Percentiles rank a stretch among this genome's conserved stretches.
Conservation (phyloP, 1,284 basidiomycete species). For the Phaffia rhodozyma region DNA sequence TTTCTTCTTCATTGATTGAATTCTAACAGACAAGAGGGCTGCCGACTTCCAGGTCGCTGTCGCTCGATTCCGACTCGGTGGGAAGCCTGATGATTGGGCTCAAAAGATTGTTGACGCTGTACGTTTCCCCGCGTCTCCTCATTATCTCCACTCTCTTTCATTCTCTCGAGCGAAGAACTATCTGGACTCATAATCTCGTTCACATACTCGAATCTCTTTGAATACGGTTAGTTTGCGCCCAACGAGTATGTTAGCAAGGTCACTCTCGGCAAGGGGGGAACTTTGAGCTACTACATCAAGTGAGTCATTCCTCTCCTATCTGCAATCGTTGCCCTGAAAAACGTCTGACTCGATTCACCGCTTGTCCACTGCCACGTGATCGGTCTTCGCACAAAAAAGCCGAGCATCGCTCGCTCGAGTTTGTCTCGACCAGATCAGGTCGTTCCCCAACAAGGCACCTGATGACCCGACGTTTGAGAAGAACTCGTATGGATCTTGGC, state of each 20-base stretch:
- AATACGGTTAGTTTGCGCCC: slow-evolving; percentile 42
- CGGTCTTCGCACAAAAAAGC: slow-evolving; percentile 21
- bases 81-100: slow-evolving; percentile 68
- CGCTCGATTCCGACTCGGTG: slow-evolving; percentile 76
- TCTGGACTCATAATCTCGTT: neutral
- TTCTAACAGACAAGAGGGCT: slow-evolving; percentile 59
- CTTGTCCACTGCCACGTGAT: neutral
- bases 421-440: slow-evolving; percentile 69
- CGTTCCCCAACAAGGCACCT: slow-evolving; percentile 42
- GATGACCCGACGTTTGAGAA: slow-evolving; percentile 44
- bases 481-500: slow-evolving; percentile 60
- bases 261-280: slow-evolving; percentile 44
- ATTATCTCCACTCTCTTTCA: neutral
- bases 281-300: neutral
- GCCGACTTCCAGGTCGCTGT: slow-evolving; percentile 86
- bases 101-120: slow-evolving; percentile 62
- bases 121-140: slow-evolving; percentile 28
- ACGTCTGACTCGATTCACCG: neutral
- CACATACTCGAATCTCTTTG: slow-evolving; percentile 43
- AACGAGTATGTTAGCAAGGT: slow-evolving; percentile 48
- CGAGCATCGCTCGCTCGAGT: slow-evolving; percentile 54
- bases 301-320: neutral
- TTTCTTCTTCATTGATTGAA: neutral
- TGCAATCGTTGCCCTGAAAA: neutral
- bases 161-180: neutral